Percentiles rank a stretch among this genome's conserved stretches.
Evolutionary conservation across 2,329 filamentous ascomycete species (phyloP).

Genomic region (Chaetomiaceae sp.): DNA sequence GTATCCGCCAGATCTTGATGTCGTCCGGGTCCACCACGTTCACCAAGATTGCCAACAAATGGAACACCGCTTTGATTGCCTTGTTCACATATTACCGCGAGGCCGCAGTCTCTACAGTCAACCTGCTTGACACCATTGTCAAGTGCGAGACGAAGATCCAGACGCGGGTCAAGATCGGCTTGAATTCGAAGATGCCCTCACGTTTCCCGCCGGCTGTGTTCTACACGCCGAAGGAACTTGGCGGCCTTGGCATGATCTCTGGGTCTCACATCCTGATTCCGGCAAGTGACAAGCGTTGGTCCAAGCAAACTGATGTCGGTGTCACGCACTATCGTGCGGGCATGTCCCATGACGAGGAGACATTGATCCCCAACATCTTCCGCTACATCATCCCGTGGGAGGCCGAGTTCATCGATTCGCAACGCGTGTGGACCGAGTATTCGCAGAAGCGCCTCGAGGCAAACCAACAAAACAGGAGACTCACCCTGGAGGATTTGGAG

Average conservation of each 20-base stretch:
- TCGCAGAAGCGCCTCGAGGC: conserved; percentile 96
- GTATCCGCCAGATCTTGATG: conserved; percentile 97
- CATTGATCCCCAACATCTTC: conserved; percentile 97
- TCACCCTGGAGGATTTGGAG: conserved; percentile 93
- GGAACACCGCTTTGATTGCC: conserved; percentile 96
- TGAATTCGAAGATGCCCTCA: conserved; percentile 99
- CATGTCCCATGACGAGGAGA: conserved; percentile 98
- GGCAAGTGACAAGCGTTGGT: conserved; percentile 96
- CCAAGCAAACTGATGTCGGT: conserved; percentile 93
- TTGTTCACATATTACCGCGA: conserved; percentile 99
- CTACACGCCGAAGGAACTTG: conserved; percentile 96
- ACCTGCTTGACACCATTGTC: conserved; percentile 92
- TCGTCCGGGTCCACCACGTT: conserved; percentile 99
- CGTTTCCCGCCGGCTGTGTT: conserved; percentile 98
- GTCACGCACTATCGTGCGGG: conserved; percentile 95
- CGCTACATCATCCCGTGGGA: conserved; percentile 99
- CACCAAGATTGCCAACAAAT: conserved; percentile 99
- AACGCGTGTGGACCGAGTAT: conserved; percentile 98
- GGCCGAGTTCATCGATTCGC: conserved; percentile 97
- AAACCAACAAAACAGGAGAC: conserved; percentile 90
- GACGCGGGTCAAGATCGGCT: conserved; percentile 94
- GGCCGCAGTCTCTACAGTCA: conserved; percentile 91
- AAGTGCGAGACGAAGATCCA: conserved; percentile 99
- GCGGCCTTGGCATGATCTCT: conserved; percentile 97
- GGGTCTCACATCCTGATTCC: conserved; percentile 97